Evolutionary conservation across 2,329 filamentous ascomycete genomes (phyloP).

Genomic region (Tetracladium maxilliforme): DNA sequence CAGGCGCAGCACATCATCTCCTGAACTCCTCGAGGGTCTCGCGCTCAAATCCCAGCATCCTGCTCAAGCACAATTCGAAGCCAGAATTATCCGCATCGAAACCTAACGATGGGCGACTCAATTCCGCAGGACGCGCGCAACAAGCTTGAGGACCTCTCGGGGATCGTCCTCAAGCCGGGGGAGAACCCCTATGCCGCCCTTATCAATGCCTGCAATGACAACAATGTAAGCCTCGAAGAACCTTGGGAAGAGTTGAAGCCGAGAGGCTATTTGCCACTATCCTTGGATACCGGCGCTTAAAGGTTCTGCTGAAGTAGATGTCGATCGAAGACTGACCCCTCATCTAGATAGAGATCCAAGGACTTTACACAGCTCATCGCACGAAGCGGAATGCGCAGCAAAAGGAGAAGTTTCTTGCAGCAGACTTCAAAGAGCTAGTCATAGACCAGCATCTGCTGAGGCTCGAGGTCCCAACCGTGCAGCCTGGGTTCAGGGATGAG

Average conservation of each 20-base stretch:
- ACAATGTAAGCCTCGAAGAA: conserved; percentile 37
- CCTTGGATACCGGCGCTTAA: background rate
- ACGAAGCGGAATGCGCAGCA: conserved; percentile 63
- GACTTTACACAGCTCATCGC: conserved; percentile 61
- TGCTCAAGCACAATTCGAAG: no score
- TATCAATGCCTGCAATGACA: conserved; percentile 50
- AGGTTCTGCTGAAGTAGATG: conserved; percentile 3
- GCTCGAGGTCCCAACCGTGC: conserved; percentile 45
- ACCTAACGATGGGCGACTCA: no score
- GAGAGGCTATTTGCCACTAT: background rate
- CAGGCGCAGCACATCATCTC: no score
- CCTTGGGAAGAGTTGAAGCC: background rate
- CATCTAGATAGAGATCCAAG: conserved; percentile 55
- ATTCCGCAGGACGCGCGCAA: no score
- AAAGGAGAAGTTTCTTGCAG: conserved; percentile 53
- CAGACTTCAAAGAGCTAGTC: conserved; percentile 53
- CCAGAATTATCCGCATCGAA: no score
- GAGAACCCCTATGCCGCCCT: conserved; percentile 67
- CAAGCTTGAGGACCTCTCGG: no score
- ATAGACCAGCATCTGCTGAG: conserved; percentile 64
- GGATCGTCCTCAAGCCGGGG: conserved; percentile 29
- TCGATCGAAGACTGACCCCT: conserved; percentile 15
- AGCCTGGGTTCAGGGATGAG: conserved; percentile 58
- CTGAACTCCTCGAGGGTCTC: no score
- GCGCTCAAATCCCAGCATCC: no score